These are phyloP conservation scores for Leptomonas pyrrhocoris DNA, from an alignment of 208 protist species.

Conservation along the genomic window DNA sequence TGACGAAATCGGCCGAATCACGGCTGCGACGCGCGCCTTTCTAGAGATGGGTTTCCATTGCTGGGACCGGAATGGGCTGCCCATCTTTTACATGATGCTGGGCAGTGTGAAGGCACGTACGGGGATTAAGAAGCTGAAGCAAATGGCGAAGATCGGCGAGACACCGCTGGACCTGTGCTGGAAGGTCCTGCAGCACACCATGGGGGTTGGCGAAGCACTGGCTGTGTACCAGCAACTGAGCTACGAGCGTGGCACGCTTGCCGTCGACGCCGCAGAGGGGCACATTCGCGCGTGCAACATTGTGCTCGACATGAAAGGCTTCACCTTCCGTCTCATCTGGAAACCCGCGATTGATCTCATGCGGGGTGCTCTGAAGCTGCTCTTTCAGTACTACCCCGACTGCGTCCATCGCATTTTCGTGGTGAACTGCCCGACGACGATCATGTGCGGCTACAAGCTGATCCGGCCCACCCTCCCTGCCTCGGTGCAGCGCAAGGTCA, in stretches of 20 bases:
- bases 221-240: conserved; percentile 8
- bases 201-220: conserved; percentile 24
- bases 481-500: conserved; percentile 51
- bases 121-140: conserved; percentile 33
- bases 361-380: conserved; percentile 16
- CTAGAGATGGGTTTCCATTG: conserved; percentile 43
- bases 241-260: conserved; percentile 16
- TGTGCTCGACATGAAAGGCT: conserved; percentile 49
- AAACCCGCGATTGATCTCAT: conserved; percentile 50
- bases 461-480: conserved; percentile 46
- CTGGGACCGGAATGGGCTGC: conserved; percentile 51
- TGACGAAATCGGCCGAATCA: conserved; percentile 25
- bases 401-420: conserved; percentile 52
- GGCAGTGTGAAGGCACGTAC: conserved; percentile 27
- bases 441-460: conserved; percentile 51
- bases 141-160: conserved; percentile 29
- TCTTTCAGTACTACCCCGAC: conserved; percentile 64
- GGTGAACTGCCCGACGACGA: conserved; percentile 51
- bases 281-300: conserved; percentile 49
- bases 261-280: conserved; percentile 28
- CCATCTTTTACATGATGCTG: conserved; percentile 47
- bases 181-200: conserved; percentile 28
- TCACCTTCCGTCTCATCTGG: conserved; percentile 62
- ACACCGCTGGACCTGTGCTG: conserved; percentile 15
- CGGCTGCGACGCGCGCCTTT: conserved; percentile 17